These are phyloP conservation scores for Henckelia pumila DNA, from an alignment of 257 asterid genomes.

Conservation along the genomic window DNA sequence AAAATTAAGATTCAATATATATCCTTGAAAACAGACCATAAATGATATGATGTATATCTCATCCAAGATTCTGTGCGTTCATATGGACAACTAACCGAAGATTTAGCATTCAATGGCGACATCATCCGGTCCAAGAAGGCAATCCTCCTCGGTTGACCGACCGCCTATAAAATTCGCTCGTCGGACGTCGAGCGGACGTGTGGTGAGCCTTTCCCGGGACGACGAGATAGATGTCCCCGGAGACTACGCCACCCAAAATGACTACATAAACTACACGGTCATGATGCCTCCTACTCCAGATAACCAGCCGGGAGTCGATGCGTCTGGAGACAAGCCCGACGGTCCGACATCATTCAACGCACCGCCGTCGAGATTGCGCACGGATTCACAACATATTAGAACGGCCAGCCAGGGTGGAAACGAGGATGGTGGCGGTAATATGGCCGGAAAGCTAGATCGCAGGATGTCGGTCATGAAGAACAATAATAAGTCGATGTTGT, in stretches of 20 bases:
- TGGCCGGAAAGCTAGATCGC: constrained; percentile 54
- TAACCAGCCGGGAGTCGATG: constrained; percentile 55
- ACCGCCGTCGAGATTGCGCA: constrained; percentile 46
- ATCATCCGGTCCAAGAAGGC: constrained; percentile 39
- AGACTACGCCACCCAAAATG: constrained; percentile 42
- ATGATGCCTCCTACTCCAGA: constrained; percentile 96
- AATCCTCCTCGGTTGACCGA: constrained; percentile 24
- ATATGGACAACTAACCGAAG: background rate
- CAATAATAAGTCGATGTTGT: constrained; percentile 68
- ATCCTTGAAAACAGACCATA: background rate
- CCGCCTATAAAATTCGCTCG: constrained; percentile 72
- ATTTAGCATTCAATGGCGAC: constrained; percentile 31
- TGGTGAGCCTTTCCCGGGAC: constrained; percentile 65
- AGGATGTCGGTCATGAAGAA: constrained; percentile 63
- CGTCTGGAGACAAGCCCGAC: constrained; percentile 67
- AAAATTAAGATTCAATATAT: too few species aligned
- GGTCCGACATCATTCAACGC: constrained; percentile 53
- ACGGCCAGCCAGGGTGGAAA: constrained; percentile 28
- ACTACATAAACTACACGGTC: constrained; percentile 72
- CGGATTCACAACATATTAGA: constrained; percentile 38
- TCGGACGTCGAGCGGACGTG: constrained; percentile 70
- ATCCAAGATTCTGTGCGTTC: background rate
- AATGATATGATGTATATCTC: too few species aligned
- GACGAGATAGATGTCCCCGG: constrained; percentile 58
- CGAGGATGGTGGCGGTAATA: constrained; percentile 26